Conservation (phyloP, 1,284 basidiomycete species). For the Coniferiporia weirii region DNA sequence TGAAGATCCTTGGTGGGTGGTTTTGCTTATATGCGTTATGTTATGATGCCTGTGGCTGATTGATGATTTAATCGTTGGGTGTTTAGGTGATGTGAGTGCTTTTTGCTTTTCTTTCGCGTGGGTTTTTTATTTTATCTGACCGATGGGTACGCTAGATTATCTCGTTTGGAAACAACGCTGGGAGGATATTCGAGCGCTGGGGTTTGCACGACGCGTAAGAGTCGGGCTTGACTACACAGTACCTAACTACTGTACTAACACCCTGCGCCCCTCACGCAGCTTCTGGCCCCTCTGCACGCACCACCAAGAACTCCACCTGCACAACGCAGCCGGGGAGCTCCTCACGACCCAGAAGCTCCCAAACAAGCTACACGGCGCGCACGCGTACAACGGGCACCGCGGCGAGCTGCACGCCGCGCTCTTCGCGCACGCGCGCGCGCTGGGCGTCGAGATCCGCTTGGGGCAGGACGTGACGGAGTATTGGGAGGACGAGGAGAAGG, state of each 20-base stretch:
- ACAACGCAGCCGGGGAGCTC: slow-evolving; percentile 16
- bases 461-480: slow-evolving; percentile 18
- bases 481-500: slow-evolving; percentile 16
- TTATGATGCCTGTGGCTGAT: too few relatives aligned
- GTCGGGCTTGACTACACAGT: background rate
- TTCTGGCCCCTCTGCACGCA: slow-evolving; percentile 20
- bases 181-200: slow-evolving; percentile 18
- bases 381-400: slow-evolving; percentile 19
- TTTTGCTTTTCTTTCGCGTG: too few relatives aligned
- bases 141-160: slow-evolving; percentile 14
- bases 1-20: slow-evolving; percentile 18
- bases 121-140: too few relatives aligned
- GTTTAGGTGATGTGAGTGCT: background rate
- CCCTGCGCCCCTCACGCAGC: background rate
- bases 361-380: slow-evolving; percentile 6
- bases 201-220: slow-evolving; percentile 17
- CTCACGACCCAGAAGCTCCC: slow-evolving; percentile 16
- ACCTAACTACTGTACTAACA: too few relatives aligned
- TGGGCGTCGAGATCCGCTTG: slow-evolving; percentile 18
- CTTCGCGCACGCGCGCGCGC: slow-evolving; percentile 16
- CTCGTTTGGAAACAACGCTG: slow-evolving; percentile 20
- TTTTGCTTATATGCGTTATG: too few relatives aligned
- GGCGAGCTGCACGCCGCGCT: slow-evolving; percentile 20
- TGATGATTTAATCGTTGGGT: background rate
- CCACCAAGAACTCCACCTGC: slow-evolving; percentile 12